Evolutionary conservation across 305 asterid genomes (phyloP), one percentile per base, ranked within the genome.

Genomic region (Lippia alba): DNA sequence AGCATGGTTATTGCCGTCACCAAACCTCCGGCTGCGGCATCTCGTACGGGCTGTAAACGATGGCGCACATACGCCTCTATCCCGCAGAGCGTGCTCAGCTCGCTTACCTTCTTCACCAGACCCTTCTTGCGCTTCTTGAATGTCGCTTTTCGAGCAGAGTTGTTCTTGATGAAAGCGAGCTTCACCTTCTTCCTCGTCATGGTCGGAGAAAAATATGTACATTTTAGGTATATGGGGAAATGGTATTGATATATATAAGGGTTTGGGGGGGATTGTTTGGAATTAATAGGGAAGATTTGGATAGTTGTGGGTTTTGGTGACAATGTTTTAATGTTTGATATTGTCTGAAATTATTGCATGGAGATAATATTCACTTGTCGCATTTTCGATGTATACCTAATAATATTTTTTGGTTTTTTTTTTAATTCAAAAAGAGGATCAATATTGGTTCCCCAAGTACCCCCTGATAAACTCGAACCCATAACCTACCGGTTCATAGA

Each of bases 81-180:
- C 6, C 97, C 97, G 53, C 96, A 91, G 3, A 91, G 89, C 18
- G 95, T 91, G 85, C 93, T 89, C 6, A 91, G 82, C 69, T 91
- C 97, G 68, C 91, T 82, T 56, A 87, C 95, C 83, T 91, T 91
- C 80, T 91, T 91, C 89, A 91, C 82, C 40, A 91, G 73, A 1
- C 96, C 97, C 55, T 87, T 89, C 95, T 87, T 91, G 14, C 97
- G 74, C 75, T 89, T 91, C 90, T 89, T 91, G 85, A 79, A 91
- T 2, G 95, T 89, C 8, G 96, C 96, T 62, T 89, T 88, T 12
- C 97, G 81, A 6, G 96, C 85, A 0, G 97, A 85, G 75, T 85
- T 96, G 74, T 85, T 90, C 12, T 81, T 64, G 76, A 90, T 88
- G 87, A 82, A 90, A 0, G 96, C 91, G 0, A 90, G 88, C 78